Percentiles rank a stretch among this genome's conserved stretches.
Evolutionary conservation across 495 filamentous ascomycete genomes (phyloP).

Genomic region (Xylaria cubensis): DNA sequence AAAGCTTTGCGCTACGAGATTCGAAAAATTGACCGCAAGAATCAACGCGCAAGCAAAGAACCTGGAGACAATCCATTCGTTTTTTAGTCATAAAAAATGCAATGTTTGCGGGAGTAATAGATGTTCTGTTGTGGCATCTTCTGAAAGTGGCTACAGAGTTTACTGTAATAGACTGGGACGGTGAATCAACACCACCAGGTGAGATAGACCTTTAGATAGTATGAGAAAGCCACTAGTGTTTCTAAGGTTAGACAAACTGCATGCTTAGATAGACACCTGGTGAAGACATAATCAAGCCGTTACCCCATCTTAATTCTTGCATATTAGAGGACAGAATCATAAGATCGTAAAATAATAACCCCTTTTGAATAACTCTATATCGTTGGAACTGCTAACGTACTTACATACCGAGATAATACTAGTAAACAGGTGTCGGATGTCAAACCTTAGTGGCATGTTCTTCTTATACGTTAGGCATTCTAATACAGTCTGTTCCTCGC

Average conservation of each 20-base stretch:
- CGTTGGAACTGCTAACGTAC: too few relatives aligned
- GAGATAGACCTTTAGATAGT: background rate
- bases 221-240: background rate
- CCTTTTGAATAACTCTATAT: background rate
- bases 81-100: background rate
- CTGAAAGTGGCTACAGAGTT: background rate
- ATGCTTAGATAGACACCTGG: background rate
- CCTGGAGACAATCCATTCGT: background rate
- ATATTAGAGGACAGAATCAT: background rate
- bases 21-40: background rate
- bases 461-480: too few relatives aligned
- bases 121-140: background rate
- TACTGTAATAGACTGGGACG: background rate
- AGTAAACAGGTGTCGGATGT: too few relatives aligned
- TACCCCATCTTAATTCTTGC: background rate
- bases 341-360: background rate
- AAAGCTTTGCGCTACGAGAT: background rate
- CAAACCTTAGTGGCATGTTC: too few relatives aligned
- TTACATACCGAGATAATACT: too few relatives aligned
- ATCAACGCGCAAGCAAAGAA: background rate
- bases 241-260: background rate
- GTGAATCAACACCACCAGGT: background rate
- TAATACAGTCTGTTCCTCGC: too few relatives aligned
- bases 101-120: accelerated
- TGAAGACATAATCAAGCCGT: background rate